phyloP scores from a whole-genome alignment of 352 stramenopile species.

The Phytophthora lateralis region DNA sequence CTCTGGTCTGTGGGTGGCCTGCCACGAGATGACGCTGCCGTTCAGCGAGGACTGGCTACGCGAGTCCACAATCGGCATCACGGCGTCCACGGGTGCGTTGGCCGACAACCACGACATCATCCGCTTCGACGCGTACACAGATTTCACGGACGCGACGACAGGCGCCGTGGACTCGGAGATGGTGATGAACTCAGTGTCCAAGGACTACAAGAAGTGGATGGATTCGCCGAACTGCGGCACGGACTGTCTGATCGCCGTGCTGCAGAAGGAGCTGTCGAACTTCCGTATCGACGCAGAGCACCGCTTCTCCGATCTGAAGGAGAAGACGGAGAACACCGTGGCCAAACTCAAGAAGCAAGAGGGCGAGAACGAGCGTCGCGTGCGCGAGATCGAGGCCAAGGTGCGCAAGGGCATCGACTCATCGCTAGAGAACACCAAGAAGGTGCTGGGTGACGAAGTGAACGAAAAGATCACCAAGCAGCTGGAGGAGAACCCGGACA shows the following conservation, averaged over 20 bases:
- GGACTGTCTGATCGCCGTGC: conserved; percentile 76
- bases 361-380: conserved; percentile 73
- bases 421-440: conserved; percentile 64
- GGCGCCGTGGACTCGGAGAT: conserved; percentile 63
- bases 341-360: conserved; percentile 78
- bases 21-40: conserved; percentile 65
- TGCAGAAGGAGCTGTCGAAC: conserved; percentile 82
- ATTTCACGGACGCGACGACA: conserved; percentile 52
- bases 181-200: conserved; percentile 82
- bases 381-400: conserved; percentile 74
- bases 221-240: conserved; percentile 77
- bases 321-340: conserved; percentile 87
- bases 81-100: conserved; percentile 71
- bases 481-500: conserved; percentile 69
- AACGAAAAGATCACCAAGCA: conserved; percentile 83
- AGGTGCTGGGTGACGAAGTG: conserved; percentile 60
- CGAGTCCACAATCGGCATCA: conserved; percentile 73
- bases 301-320: conserved; percentile 82
- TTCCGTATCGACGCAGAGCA: conserved; percentile 85
- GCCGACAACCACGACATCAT: conserved; percentile 90
- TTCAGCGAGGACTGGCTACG: conserved; percentile 71
- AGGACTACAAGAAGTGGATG: conserved; percentile 87
- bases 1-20: conserved; percentile 67
- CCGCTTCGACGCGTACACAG: conserved; percentile 71
- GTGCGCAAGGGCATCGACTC: conserved; percentile 66